Evolutionary conservation across 164 flowering plant genomes (phyloP).

Genomic region (Piper longum): DNA sequence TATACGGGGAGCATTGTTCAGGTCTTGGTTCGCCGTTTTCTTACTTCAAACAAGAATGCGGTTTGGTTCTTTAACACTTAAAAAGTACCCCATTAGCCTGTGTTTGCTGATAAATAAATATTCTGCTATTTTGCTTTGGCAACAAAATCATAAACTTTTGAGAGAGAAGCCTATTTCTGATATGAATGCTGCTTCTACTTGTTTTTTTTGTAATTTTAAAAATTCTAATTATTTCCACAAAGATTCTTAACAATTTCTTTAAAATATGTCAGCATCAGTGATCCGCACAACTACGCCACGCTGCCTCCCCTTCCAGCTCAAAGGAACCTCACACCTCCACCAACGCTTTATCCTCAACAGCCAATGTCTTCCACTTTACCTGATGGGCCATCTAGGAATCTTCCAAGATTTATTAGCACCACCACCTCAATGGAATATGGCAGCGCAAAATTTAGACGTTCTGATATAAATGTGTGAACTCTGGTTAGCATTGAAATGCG

Average conservation of each 20-base stretch:
- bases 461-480: slow-evolving; percentile 53
- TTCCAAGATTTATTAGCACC: slow-evolving; percentile 42
- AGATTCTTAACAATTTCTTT: background rate
- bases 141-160: too few relatives aligned
- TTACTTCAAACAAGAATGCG: too few relatives aligned
- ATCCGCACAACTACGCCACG: slow-evolving; percentile 48
- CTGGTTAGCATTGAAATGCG: background rate
- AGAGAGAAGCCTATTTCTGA: too few relatives aligned
- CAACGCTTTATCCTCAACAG: slow-evolving; percentile 88
- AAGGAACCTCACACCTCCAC: slow-evolving; percentile 84
- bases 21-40: too few relatives aligned
- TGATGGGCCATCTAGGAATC: slow-evolving; percentile 29
- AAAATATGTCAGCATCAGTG: slow-evolving; percentile 33
- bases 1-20: too few relatives aligned
- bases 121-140: too few relatives aligned
- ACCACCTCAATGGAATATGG: slow-evolving; percentile 29
- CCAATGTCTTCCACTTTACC: slow-evolving; percentile 42
- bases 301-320: slow-evolving; percentile 95
- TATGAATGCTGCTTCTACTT: too few relatives aligned
- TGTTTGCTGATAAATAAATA: too few relatives aligned
- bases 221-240: too few relatives aligned
- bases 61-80: too few relatives aligned
- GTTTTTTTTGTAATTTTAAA: too few relatives aligned
- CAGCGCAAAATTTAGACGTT: slow-evolving; percentile 47
- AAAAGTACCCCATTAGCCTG: too few relatives aligned